Percentiles rank a stretch among this genome's conserved stretches.
Conservation (phyloP, 345 rosid genomes). For the Populus alba region DNA sequence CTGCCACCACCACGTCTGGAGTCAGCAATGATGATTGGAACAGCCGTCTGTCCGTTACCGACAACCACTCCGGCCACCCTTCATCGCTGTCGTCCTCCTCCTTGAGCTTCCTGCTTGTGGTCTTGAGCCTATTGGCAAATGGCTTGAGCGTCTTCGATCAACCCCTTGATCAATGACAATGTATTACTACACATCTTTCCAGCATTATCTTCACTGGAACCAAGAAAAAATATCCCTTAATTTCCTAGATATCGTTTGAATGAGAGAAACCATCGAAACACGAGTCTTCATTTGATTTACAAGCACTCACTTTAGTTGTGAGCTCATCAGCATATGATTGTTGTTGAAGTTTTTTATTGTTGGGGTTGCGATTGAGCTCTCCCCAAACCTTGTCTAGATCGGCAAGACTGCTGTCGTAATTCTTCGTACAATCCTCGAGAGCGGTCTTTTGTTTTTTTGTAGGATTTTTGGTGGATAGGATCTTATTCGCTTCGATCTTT, state of each 20-base stretch:
- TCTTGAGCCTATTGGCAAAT: constrained; percentile 29
- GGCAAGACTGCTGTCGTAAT: constrained; percentile 66
- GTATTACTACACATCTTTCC: constrained; percentile 51
- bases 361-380: constrained; percentile 55
- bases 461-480: constrained; percentile 3
- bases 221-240: too few species aligned
- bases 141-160: too few species aligned
- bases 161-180: constrained; percentile 46
- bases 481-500: constrained; percentile 14
- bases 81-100: constrained; percentile 16
- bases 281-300: constrained; percentile 73
- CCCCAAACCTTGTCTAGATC: constrained; percentile 53
- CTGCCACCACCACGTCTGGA: constrained; percentile 66
- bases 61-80: constrained; percentile 72
- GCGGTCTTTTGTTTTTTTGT: constrained; percentile 59
- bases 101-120: constrained; percentile 39
- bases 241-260: neutral
- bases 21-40: constrained; percentile 59
- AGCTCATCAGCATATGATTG: constrained; percentile 52
- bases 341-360: constrained; percentile 43
- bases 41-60: constrained; percentile 56
- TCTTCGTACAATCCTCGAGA: constrained; percentile 71
- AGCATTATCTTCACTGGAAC: constrained; percentile 16
- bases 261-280: constrained; percentile 80
- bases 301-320: constrained; percentile 68